Conservation (phyloP, 169 alveolate genomes). For the Plasmodium chabaudi region DNA sequence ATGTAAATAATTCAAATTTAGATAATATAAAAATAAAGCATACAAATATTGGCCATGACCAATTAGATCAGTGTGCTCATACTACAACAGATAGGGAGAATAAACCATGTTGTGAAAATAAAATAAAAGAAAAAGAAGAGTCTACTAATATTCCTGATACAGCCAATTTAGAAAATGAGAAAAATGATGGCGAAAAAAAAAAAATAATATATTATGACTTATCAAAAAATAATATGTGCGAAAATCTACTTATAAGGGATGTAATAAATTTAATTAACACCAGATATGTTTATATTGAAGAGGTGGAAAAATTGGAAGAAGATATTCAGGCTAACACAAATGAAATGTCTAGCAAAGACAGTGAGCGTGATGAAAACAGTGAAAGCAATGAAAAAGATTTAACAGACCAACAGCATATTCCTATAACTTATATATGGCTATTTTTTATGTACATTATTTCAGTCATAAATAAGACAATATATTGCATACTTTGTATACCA, state of each 20-base stretch:
- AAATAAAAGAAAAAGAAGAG: not conserved
- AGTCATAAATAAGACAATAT: constrained; percentile 16
- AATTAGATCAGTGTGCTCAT: not conserved
- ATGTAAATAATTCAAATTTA: not conserved
- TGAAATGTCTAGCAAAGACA: not conserved
- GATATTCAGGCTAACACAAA: not conserved
- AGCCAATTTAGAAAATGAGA: not conserved
- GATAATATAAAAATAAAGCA: not conserved
- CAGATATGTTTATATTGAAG: not conserved
- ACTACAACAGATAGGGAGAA: not conserved
- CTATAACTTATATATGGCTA: not conserved
- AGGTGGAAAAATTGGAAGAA: constrained; percentile 19
- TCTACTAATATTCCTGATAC: not conserved
- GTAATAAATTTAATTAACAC: constrained; percentile 26
- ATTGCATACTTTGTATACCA: constrained; percentile 9
- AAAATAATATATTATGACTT: not conserved
- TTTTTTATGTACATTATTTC: constrained; percentile 47
- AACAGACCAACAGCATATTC: not conserved
- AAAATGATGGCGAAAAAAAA: no score
- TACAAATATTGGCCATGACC: not conserved
- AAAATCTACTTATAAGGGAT: constrained; percentile 2
- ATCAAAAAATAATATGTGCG: not conserved
- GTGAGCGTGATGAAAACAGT: not conserved
- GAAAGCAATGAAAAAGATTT: not conserved
- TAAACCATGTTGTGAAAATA: not conserved